Base-by-base conservation (phyloP, 371 early-diverging fungal species). In the Capillidium heterosporum region DNA sequence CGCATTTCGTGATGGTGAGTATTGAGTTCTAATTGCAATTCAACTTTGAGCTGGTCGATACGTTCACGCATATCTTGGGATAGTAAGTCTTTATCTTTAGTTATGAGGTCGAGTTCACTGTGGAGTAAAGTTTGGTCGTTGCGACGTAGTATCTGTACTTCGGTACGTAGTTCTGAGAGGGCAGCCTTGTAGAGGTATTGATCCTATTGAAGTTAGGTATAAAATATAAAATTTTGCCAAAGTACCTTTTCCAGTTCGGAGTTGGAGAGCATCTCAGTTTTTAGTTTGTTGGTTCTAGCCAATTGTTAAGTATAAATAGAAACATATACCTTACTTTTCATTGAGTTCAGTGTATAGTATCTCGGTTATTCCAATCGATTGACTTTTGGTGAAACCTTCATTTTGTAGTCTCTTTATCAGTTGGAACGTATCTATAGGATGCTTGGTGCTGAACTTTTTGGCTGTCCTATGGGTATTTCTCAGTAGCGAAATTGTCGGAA, bases 11-110 rank as follows among this genome's bases (percentile, higher is more conserved):
- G 78, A 61, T 87, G 87, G 61, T 85, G 80, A 60, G 84, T 84
- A 63, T 90, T 91, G 71, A 95, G 65, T 63, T 95, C 95, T 62
- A 93, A 79, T 19, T 81, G 75, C 32, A 93, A 81, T 21, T 92
- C 91, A 7, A 82, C 75, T 65, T 89, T 87, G 69, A 93, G 66
- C 31, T 74, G 74, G 0, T 80, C 75, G 17, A 87, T 71, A 32
- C 82, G 78, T 56, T 93, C 92, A 15, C 77, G 73, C 21, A 87
- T 65, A 41, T 74, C 71, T 48, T 87, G 88, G 32, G 72, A 76
- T 61, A 92, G 54, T 0, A 73, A 66, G 51, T 91, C 89, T 5
- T 91, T 76, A 56, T 89, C 89, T 24, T 89, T 72, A 51, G 78
- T 72, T n/a, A 91, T 80, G 0, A 67, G 58, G 0, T 87, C 79